phyloP scores from a whole-genome alignment of 805 yeast species.

The Candida hungchunana region DNA sequence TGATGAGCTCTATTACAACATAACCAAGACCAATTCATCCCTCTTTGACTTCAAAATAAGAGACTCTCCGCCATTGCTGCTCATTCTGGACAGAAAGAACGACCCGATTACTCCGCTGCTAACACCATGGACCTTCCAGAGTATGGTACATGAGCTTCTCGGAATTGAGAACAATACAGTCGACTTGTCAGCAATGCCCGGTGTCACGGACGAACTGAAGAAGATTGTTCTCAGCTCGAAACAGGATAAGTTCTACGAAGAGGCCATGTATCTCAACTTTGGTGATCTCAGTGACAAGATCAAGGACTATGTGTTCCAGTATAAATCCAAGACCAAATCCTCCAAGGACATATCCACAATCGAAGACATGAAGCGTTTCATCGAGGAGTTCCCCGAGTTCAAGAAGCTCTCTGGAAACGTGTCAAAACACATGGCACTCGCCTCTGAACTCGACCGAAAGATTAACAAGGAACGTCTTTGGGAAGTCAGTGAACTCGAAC shows the following conservation, averaged over 20 bases:
- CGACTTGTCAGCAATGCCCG: conserved; percentile 52
- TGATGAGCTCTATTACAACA: conserved; percentile 54
- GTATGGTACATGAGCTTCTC: conserved; percentile 92
- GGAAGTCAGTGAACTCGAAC: conserved; percentile 89
- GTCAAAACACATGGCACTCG: conserved; percentile 86
- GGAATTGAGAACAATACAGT: conserved; percentile 82
- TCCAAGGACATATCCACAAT: conserved; percentile 70
- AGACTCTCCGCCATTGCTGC: conserved; percentile 69
- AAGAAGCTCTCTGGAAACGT: conserved; percentile 83
- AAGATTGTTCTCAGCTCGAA: conserved; percentile 64
- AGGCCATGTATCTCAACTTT: conserved; percentile 83
- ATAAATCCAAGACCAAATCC: conserved; percentile 74
- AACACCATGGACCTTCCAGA: conserved; percentile 96
- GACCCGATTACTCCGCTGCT: conserved; percentile 93
- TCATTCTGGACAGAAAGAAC: conserved; percentile 76
- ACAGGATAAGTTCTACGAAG: conserved; percentile 73
- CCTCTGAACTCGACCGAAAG: conserved; percentile 77
- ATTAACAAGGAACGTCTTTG: conserved; percentile 65
- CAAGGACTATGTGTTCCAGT: conserved; percentile 77
- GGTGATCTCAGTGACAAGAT: conserved; percentile 92
- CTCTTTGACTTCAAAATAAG: conserved; percentile 61
- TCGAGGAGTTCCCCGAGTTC: conserved; percentile 92
- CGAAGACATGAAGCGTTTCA: conserved; percentile 84
- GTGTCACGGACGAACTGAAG: conserved; percentile 50
- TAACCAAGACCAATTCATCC: conserved; percentile 49